Evolutionary conservation across 495 filamentous ascomycete genomes (phyloP), one percentile per base, ranked within the genome.

Genomic region (Trichocladium antarcticum): DNA sequence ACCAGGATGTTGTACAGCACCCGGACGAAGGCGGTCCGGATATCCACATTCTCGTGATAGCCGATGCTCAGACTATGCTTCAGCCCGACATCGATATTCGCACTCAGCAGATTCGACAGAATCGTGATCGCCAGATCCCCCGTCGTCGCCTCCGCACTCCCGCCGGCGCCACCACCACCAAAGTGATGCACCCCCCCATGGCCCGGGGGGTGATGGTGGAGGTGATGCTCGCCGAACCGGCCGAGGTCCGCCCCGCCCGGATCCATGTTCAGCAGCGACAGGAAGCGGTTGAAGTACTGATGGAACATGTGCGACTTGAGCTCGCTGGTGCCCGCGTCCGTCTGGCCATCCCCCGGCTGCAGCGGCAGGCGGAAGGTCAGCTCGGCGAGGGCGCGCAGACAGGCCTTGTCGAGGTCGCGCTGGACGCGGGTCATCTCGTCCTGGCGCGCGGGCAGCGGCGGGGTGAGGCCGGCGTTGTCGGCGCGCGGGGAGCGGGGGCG

Each of bases 1-100:
- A 80, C 72, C 16, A 83, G 58, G 40, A 83, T 82, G 60, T 83
- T 81, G 46, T 76, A 79, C 37, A 83, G 68, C 8, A 83, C 80
- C 53, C 76, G 76, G 47, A 83, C 74, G 54, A 83, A 83, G 16
- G 80, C 80, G 7, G 79, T 83, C 34, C 80, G 69, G 44, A 82
- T 81, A 57, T 81, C 77, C 9, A 78, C 59, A 55, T 80, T 78
- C 57, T 83, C 76, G 51, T 82, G 76, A 50, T 83, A 83, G 6
- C 79, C 80, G 50, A 83, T 80, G 51, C 71, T 74, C 19, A 83
- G 62, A 9, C 75, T 78, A 55, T 80, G 75, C 59, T 83, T 82
- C 14, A 83, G 61, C 1, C 80, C 80, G 15, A 83, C 79, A 57
- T 83, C 80, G 29, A 83, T 79, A 56, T 83, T 83, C 3, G 80